These are phyloP conservation scores for Gracilaria vermiculophylla DNA, from an alignment of 23 red algal genomes.

Conservation along the genomic window DNA sequence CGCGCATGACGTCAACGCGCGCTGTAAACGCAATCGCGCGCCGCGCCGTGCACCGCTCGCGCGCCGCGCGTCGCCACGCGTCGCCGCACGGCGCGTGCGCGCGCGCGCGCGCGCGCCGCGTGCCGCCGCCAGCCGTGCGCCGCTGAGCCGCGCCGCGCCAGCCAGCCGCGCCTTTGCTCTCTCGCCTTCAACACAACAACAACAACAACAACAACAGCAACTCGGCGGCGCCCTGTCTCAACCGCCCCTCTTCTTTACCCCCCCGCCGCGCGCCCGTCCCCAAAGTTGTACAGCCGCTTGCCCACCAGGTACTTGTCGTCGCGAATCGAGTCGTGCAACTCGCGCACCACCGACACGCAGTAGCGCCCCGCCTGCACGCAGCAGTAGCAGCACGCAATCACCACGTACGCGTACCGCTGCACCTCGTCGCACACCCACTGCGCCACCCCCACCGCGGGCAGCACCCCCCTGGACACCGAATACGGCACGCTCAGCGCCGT, in stretches of 20 bases:
- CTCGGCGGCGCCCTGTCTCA: no score
- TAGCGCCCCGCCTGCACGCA: slow-evolving; percentile 5
- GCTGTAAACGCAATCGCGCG: no score
- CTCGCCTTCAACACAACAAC: no score
- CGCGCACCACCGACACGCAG: slow-evolving; percentile 25
- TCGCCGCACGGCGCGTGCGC: neutral
- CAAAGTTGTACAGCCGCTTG: slow-evolving; percentile 72
- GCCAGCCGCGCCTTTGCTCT: no score
- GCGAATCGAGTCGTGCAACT: slow-evolving; percentile 79
- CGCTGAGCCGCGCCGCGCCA: neutral
- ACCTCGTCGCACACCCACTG: slow-evolving; percentile 32
- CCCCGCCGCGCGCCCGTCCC: no score
- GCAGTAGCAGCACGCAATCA: slow-evolving; percentile 34
- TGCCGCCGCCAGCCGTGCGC: neutral
- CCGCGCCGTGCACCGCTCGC: no score
- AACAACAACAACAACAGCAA: no score
- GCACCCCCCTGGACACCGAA: slow-evolving; percentile 18
- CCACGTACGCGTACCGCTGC: slow-evolving; percentile 58
- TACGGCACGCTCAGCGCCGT: slow-evolving; percentile 61
- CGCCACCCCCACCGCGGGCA: slow-evolving; percentile 26
- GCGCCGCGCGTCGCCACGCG: neutral
- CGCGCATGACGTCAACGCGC: no score
- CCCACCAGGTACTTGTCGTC: slow-evolving; percentile 83
- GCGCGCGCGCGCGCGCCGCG: neutral
- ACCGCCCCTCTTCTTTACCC: no score